Base-by-base conservation (phyloP, 148 eudicot genomes). In the Selenicereus undatus region DNA sequence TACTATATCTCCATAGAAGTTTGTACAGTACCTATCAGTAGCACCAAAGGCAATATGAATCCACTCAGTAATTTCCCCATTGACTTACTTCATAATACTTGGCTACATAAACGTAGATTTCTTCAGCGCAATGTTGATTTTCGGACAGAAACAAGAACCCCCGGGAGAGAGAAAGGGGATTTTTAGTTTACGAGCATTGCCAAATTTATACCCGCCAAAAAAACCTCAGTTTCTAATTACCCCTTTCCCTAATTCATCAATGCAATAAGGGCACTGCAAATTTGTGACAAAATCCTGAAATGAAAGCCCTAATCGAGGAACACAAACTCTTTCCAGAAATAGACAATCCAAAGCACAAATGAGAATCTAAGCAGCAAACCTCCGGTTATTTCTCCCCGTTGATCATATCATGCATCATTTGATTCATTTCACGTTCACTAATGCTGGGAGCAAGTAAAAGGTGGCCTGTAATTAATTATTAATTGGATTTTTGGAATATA, bases 41-140 rank as follows among this genome's bases (percentile, higher is more conserved):
- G 85, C 48, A 85, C 72, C 29, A 82, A 75, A 72, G 88, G 88
- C 81, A 80, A 80, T 10, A 85, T 42, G 54, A 85, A 14, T 45
- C 81, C 83, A 72, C 76, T 60, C 8, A 82, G 66, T 68, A 80
- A 82, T 30, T 68, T 69, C 64, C 79, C 88, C 88, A 85, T 78
- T 71, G 65, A 27, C n/a, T 45, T 27, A 66, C 26, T 22, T 45
- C 60, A 43, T 20, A 43, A 32, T 66, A 62, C 32, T 65, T 11
- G 20, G 7, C 32, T 66, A 36, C 22, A 71, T 17, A 8, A 29
- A 43, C 60, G 35, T 1, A 74, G n/a, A 74, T 50, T 66, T 66
- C 39, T 74, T n/a, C 60, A 50, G 54, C 43, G 69, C 70, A 51
- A 32, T 56, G 68, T 60, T 56, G 76, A 71, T 36, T 54, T 72